phyloP scores from a whole-genome alignment of 345 rosid genomes.

The Cardamine occulta region DNA sequence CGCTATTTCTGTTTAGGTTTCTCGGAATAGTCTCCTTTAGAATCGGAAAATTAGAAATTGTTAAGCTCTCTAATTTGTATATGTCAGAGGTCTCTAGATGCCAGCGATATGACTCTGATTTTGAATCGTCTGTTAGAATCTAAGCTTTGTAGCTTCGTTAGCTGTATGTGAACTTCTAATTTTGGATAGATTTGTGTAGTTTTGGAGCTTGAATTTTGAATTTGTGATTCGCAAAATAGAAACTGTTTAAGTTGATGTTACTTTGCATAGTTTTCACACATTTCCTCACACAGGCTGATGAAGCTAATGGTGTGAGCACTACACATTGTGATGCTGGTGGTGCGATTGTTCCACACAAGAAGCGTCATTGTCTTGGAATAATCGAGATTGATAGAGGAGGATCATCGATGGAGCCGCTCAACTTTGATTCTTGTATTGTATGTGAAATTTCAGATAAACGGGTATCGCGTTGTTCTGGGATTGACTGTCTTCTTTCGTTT shows the following conservation, averaged over 20 bases:
- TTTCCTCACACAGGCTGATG: too few species aligned
- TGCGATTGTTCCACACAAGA: slow-evolving; percentile 35
- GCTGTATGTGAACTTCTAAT: not conserved
- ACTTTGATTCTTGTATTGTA: slow-evolving; percentile 37
- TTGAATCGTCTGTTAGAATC: too few species aligned
- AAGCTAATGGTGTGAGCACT: slow-evolving; percentile 24
- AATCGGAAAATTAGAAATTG: not conserved
- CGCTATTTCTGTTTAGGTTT: slow-evolving; percentile 10
- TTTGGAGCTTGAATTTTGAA: slow-evolving; percentile 5
- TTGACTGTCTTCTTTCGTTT: slow-evolving; percentile 29
- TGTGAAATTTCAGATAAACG: slow-evolving; percentile 15
- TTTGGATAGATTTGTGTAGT: not conserved
- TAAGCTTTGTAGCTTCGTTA: slow-evolving; percentile 2
- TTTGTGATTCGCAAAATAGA: not conserved
- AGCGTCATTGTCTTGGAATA: slow-evolving; percentile 5
- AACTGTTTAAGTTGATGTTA: slow-evolving; percentile 7
- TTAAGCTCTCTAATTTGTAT: too few species aligned
- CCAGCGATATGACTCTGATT: too few species aligned
- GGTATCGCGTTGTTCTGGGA: slow-evolving; percentile 27
- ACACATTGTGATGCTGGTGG: slow-evolving; percentile 8
- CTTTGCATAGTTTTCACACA: not conserved
- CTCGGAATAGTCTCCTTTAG: not conserved
- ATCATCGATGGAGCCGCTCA: not conserved
- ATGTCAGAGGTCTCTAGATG: too few species aligned
- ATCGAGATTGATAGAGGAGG: not conserved